Evolutionary conservation across 2,329 filamentous ascomycete species (phyloP), one percentile per base, ranked within the genome.

Genomic region (Leptosphaerulina australis): DNA sequence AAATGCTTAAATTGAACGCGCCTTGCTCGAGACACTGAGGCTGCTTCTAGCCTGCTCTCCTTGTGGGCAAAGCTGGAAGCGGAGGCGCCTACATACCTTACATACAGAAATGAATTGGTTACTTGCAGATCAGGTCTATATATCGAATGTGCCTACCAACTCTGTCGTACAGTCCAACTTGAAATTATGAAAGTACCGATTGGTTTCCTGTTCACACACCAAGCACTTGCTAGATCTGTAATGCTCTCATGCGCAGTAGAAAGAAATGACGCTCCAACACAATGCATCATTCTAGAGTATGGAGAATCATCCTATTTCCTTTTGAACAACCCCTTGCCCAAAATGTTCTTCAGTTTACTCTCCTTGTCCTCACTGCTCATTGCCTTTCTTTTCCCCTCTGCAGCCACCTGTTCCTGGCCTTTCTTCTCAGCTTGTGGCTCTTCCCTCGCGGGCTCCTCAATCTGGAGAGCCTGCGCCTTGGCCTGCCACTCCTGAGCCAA

Each of bases 1-100:
- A 96, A 91, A 91, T 96, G 91, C 91, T 94, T 84, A 70, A 56
- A 70, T 63, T 41, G 45, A 69, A 63, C 55, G 53, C 58, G 58
- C 64, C 60, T 61, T 67, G 60, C 67, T 69, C 56, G 64, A 29
- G 11, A 61, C 45, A 66, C 67, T 64, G 61, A 69, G 67, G 55
- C 66, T 61, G 59, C 61, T 58, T 56, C 58, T 35, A 52, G 53
- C 41, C 58, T 53, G 56, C 53, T 47, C 48, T 55, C 43, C 49
- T 31, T 40, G 30, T 65, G 55, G 44, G 56, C 33, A 56, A 43
- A 44, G 60, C 56, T 52, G 52, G 57, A 53, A 55, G 62, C 28
- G 60, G 66, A 54, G 56, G 62, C 51, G 61, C 53, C 60, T 61
- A 70, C 64, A 69, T 62, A 28, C 24, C 20, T 43, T 37, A 4